These are phyloP conservation scores for Coemansia sp. DNA, from an alignment of 192 early-diverging fungal species.

Conservation along the genomic window DNA sequence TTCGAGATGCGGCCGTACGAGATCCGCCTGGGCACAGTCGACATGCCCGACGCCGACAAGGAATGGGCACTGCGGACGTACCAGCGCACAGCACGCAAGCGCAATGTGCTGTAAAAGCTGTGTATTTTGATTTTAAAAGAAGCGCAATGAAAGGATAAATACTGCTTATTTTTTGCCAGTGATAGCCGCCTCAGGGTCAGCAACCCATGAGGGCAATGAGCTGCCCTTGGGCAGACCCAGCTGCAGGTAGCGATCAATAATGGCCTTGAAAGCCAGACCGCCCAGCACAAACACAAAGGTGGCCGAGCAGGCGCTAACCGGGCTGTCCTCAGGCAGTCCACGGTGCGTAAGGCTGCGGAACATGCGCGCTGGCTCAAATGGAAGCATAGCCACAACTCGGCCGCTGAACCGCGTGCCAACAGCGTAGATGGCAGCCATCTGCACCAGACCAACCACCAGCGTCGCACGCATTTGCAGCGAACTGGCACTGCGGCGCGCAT, in stretches of 20 bases:
- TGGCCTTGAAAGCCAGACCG: slow-evolving; percentile 39
- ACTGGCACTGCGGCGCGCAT: slow-evolving; percentile 43
- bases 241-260: slow-evolving; percentile 46
- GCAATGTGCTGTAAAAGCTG: slow-evolving; percentile 62
- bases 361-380: slow-evolving; percentile 44
- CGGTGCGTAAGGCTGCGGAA: slow-evolving; percentile 48
- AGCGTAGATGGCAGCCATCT: slow-evolving; percentile 37
- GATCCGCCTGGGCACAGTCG: slow-evolving; percentile 93
- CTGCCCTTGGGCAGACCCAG: slow-evolving; percentile 50
- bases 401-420: slow-evolving; percentile 33
- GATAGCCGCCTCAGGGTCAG: slow-evolving; percentile 43
- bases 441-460: slow-evolving; percentile 42
- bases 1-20: slow-evolving; percentile 98
- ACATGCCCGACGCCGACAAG: slow-evolving; percentile 90
- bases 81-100: slow-evolving; percentile 80
- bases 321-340: slow-evolving; percentile 42
- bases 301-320: slow-evolving; percentile 45
- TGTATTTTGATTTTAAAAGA: background rate
- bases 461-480: slow-evolving; percentile 45
- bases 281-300: slow-evolving; percentile 55
- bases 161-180: slow-evolving; percentile 19
- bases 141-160: background rate
- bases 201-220: slow-evolving; percentile 49
- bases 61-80: slow-evolving; percentile 97
- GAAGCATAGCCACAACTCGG: slow-evolving; percentile 30